Percentiles rank a stretch among this genome's conserved stretches.
phyloP scores from a whole-genome alignment of 2,329 filamentous ascomycete genomes.

The Myriosclerotinia curreyana region DNA sequence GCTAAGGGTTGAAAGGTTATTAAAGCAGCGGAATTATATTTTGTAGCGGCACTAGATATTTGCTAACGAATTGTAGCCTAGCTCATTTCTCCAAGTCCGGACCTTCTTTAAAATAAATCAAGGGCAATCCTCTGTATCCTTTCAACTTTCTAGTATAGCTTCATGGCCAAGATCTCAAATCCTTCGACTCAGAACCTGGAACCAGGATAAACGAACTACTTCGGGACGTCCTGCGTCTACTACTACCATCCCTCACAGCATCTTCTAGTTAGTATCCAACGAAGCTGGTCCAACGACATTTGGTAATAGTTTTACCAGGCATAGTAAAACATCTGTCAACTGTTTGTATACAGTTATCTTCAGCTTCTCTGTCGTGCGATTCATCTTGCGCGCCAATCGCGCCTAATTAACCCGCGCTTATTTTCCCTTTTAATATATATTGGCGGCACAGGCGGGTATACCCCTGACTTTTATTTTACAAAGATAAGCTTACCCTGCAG shows the following conservation, averaged over 20 bases:
- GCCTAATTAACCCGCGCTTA: conserved; percentile 21
- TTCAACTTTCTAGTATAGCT: background rate
- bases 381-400: conserved; percentile 15
- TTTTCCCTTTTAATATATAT: background rate
- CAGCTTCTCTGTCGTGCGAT: conserved; percentile 13
- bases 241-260: conserved; percentile 1
- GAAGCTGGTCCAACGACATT: background rate
- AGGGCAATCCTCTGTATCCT: background rate
- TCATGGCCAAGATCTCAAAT: conserved; percentile 1
- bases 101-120: background rate
- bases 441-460: conserved; percentile 17
- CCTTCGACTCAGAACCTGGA: background rate
- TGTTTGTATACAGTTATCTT: conserved; percentile 12
- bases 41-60: background rate
- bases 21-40: background rate
- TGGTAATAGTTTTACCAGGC: conserved; percentile 1
- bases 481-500: conserved; percentile 14
- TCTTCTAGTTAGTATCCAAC: conserved; percentile 1
- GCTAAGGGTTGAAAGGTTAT: background rate
- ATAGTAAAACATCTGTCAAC: no score
- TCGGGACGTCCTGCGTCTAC: background rate
- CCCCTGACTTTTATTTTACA: background rate
- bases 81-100: background rate
- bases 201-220: background rate
- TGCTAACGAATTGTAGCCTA: background rate